Conservation (phyloP, 2,329 filamentous ascomycete genomes). For the Verticillium nubilum region DNA sequence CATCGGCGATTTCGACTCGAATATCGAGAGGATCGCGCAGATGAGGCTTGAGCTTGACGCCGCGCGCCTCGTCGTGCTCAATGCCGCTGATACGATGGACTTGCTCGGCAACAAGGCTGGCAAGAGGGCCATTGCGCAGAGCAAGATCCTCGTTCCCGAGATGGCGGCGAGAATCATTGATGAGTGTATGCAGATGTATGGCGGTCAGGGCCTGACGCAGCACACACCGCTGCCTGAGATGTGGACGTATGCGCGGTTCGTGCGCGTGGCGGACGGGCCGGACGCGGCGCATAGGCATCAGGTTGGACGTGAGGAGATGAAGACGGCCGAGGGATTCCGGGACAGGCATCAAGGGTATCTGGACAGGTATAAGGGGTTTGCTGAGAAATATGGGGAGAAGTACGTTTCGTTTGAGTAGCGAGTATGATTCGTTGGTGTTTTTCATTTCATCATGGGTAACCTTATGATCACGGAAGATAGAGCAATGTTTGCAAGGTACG, state of each 20-base stretch:
- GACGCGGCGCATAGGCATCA: slow-evolving; percentile 91
- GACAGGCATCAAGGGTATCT: slow-evolving; percentile 59
- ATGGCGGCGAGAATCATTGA: slow-evolving; percentile 87
- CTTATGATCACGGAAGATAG: too few species aligned
- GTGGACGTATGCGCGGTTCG: slow-evolving; percentile 77
- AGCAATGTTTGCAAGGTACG: too few species aligned
- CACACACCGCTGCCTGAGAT: slow-evolving; percentile 88
- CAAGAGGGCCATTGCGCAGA: slow-evolving; percentile 90
- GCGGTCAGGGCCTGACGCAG: slow-evolving; percentile 85
- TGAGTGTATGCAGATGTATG: slow-evolving; percentile 87
- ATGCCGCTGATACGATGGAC: slow-evolving; percentile 94
- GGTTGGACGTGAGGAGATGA: slow-evolving; percentile 76
- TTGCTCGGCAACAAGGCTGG: slow-evolving; percentile 80
- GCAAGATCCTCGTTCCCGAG: slow-evolving; percentile 84
- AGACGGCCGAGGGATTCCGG: slow-evolving; percentile 54
- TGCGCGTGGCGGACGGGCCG: slow-evolving; percentile 85
- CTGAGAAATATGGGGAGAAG: slow-evolving; percentile 50
- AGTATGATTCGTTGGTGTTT: too few species aligned
- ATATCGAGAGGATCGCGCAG: slow-evolving; percentile 89
- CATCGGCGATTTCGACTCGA: slow-evolving; percentile 83
- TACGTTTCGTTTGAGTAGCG: slow-evolving; percentile 18
- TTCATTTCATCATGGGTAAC: too few species aligned
- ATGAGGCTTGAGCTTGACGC: slow-evolving; percentile 92
- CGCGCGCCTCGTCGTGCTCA: slow-evolving; percentile 81
- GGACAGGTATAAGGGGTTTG: slow-evolving; percentile 58